These are phyloP conservation scores for Polymyxa betae DNA, from an alignment of 208 protist species.

Conservation along the genomic window DNA sequence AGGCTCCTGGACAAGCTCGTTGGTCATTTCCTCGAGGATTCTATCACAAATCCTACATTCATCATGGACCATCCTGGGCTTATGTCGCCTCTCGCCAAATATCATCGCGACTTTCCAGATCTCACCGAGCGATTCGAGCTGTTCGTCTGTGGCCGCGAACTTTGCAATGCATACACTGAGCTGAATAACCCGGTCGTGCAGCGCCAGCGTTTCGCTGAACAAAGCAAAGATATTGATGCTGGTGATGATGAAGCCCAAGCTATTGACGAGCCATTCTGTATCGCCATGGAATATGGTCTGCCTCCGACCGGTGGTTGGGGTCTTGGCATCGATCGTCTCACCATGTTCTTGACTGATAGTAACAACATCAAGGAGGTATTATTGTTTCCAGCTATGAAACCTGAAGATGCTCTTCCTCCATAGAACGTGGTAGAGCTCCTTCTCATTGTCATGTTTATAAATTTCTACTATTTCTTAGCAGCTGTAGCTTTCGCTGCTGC, in stretches of 20 bases:
- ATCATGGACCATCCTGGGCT: slow-evolving; percentile 98
- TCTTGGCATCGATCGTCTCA: slow-evolving; percentile 97
- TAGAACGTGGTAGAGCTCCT: neutral
- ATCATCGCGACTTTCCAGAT: slow-evolving; percentile 72
- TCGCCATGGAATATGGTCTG: slow-evolving; percentile 96
- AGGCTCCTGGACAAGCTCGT: slow-evolving; percentile 93
- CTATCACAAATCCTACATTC: slow-evolving; percentile 95
- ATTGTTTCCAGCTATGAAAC: slow-evolving; percentile 88
- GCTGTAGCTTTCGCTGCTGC: neutral
- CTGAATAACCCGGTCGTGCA: slow-evolving; percentile 99
- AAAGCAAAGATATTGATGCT: slow-evolving; percentile 78
- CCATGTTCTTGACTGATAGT: slow-evolving; percentile 98
- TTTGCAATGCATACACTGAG: slow-evolving; percentile 89
- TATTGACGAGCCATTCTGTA: slow-evolving; percentile 95
- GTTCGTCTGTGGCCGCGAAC: slow-evolving; percentile 83
- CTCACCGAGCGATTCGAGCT: slow-evolving; percentile 99
- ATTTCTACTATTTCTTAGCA: neutral
- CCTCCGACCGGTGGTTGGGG: slow-evolving; percentile 99
- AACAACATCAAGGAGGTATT: slow-evolving; percentile 96
- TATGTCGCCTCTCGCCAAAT: slow-evolving; percentile 99
- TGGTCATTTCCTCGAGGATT: slow-evolving; percentile 61
- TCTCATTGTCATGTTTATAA: neutral
- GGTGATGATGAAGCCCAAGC: slow-evolving; percentile 96
- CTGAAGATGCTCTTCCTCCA: no score
- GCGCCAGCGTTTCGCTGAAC: slow-evolving; percentile 94